phyloP scores from a whole-genome alignment of 2,329 filamentous ascomycete species.

The Fusarium sambucinum region DNA sequence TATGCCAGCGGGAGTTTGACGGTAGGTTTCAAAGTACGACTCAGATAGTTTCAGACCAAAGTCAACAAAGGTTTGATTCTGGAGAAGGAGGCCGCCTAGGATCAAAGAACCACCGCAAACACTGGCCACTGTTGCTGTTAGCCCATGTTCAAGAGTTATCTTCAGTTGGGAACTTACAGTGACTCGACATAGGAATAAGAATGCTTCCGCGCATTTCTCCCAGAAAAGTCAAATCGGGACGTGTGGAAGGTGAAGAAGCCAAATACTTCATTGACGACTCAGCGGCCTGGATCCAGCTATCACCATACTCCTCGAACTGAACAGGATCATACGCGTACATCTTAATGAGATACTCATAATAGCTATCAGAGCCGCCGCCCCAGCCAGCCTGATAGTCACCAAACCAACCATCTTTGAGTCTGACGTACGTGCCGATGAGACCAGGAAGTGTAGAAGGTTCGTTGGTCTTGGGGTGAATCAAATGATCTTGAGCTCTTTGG shows the following conservation, averaged over 20 bases:
- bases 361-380: slow-evolving; percentile 40
- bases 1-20: slow-evolving; percentile 28
- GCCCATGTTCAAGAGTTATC: fast-evolving
- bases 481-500: slow-evolving; percentile 25
- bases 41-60: not conserved
- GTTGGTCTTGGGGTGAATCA: slow-evolving; percentile 30
- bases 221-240: slow-evolving; percentile 7
- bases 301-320: slow-evolving; percentile 8
- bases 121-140: slow-evolving; percentile 4
- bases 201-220: not conserved
- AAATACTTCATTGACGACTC: slow-evolving; percentile 10
- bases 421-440: slow-evolving; percentile 26
- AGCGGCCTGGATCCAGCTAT: slow-evolving; percentile 7
- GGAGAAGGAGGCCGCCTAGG: not conserved
- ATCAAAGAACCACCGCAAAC: slow-evolving; percentile 14
- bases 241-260: slow-evolving; percentile 9
- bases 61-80: slow-evolving; percentile 19
- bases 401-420: slow-evolving; percentile 20
- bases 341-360: slow-evolving; percentile 43
- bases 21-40: slow-evolving; percentile 32
- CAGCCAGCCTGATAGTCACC: slow-evolving; percentile 38
- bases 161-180: not conserved
- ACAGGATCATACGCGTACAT: slow-evolving; percentile 41
- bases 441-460: slow-evolving; percentile 22
- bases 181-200: not conserved